Evolutionary conservation across 768 basidiomycete species (phyloP).

Genomic region (Trametes meyenii): DNA sequence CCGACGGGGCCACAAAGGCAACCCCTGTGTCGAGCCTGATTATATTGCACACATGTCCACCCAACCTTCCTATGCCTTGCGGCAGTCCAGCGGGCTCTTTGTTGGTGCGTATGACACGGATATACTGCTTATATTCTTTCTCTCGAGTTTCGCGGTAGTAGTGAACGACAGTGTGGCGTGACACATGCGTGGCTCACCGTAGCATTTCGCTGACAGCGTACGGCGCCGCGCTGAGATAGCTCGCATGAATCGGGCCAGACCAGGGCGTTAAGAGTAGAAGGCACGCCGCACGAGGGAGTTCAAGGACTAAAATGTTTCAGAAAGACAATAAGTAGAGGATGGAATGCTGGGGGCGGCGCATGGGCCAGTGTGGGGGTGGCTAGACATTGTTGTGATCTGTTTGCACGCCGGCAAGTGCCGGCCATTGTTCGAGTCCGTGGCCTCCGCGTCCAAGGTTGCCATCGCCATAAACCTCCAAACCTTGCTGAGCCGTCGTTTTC

Average conservation of each 20-base stretch:
- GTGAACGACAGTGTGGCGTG: too few relatives aligned
- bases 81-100: conserved; percentile 24
- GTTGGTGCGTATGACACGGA: conserved; percentile 5
- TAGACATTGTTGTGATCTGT: conserved; percentile 16
- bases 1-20: background rate
- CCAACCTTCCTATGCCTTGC: conserved; percentile 19
- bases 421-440: conserved; percentile 16
- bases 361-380: background rate
- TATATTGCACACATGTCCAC: conserved; percentile 23
- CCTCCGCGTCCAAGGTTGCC: background rate
- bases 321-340: background rate
- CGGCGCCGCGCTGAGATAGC: too few relatives aligned
- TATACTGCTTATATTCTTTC: background rate
- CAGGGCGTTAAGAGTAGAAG: too few relatives aligned
- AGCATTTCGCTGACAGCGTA: too few relatives aligned
- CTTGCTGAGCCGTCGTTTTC: background rate
- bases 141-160: too few relatives aligned
- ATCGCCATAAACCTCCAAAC: conserved; percentile 1
- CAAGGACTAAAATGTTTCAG: too few relatives aligned
- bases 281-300: too few relatives aligned
- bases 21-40: conserved; percentile 1
- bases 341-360: background rate
- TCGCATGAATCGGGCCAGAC: too few relatives aligned
- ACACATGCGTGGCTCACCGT: too few relatives aligned
- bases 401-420: conserved; percentile 19